phyloP scores from a whole-genome alignment of 768 basidiomycete species.

The Boletus insuetus region DNA sequence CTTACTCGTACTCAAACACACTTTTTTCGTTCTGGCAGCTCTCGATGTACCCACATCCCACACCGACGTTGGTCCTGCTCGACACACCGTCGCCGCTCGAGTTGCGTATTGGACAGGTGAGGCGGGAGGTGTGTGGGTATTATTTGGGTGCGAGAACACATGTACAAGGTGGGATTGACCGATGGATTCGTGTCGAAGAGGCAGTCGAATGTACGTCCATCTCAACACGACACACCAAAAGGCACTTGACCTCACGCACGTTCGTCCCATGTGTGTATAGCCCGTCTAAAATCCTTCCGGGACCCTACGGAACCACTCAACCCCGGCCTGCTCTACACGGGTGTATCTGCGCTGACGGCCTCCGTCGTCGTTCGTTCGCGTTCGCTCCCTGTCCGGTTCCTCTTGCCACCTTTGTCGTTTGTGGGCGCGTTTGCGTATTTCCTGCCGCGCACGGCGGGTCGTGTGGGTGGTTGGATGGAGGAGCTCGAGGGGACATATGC shows the following conservation, averaged over 20 bases:
- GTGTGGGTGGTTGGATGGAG: conserved; percentile 63
- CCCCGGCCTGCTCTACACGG: conserved; percentile 88
- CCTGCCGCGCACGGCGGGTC: conserved; percentile 77
- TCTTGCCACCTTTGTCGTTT: conserved; percentile 76
- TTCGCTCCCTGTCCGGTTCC: conserved; percentile 58
- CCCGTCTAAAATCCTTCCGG: conserved; percentile 77
- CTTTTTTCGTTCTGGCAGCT: conserved; percentile 47
- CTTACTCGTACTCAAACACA: neutral
- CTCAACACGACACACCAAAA: too few relatives aligned
- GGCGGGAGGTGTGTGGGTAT: conserved; percentile 56
- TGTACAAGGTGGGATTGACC: conserved; percentile 70
- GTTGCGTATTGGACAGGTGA: conserved; percentile 66
- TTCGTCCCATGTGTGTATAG: conserved; percentile 36
- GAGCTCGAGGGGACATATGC: conserved; percentile 69
- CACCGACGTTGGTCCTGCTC: conserved; percentile 64
- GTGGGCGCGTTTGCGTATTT: conserved; percentile 73
- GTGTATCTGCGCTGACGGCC: conserved; percentile 82
- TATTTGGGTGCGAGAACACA: conserved; percentile 58
- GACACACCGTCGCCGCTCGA: conserved; percentile 76
- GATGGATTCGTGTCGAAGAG: conserved; percentile 86
- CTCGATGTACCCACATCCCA: conserved; percentile 73
- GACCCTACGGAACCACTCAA: conserved; percentile 80
- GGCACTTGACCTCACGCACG: neutral
- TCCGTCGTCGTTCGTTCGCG: conserved; percentile 86
- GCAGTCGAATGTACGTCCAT: conserved; percentile 75